Percentiles rank a stretch among this genome's conserved stretches.
Conservation (phyloP, 139 green algal genomes). For the Spirogloea muscicola region DNA sequence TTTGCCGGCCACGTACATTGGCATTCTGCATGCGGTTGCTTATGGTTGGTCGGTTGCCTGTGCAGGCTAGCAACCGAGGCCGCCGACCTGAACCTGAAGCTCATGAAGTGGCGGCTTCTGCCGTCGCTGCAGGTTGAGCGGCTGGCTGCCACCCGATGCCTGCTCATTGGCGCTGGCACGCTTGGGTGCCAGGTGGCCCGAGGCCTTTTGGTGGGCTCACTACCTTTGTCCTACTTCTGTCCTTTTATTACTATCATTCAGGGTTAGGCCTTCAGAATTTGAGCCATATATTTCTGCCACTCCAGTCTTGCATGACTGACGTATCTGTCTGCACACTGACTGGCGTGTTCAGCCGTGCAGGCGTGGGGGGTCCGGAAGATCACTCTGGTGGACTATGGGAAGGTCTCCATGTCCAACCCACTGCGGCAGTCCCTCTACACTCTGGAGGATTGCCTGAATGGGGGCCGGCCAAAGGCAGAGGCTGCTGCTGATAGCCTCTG, state of each 20-base stretch:
- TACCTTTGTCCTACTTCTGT: too few relatives aligned
- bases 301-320: background rate
- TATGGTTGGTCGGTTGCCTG: too few relatives aligned
- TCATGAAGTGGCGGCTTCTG: slow-evolving; percentile 91
- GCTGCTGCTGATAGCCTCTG: slow-evolving; percentile 74
- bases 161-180: slow-evolving; percentile 83
- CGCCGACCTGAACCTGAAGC: slow-evolving; percentile 89
- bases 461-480: slow-evolving; percentile 78
- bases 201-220: slow-evolving; percentile 64
- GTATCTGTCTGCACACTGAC: background rate
- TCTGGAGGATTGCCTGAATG: slow-evolving; percentile 83
- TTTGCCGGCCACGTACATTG: slow-evolving; percentile 55
- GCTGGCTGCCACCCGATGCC: slow-evolving; percentile 64
- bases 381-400: slow-evolving; percentile 37
- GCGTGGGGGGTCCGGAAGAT: slow-evolving; percentile 34
- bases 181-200: slow-evolving; percentile 87
- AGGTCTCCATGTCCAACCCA: slow-evolving; percentile 31
- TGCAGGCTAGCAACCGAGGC: slow-evolving; percentile 54
- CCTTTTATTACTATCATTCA: too few relatives aligned
- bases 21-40: slow-evolving; percentile 62
- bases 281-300: background rate
- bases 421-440: slow-evolving; percentile 65
- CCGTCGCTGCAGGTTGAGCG: slow-evolving; percentile 61
- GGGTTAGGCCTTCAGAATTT: background rate
- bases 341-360: background rate